phyloP scores from a whole-genome alignment of 768 basidiomycete species.

The Boletus subcaerulescens region DNA sequence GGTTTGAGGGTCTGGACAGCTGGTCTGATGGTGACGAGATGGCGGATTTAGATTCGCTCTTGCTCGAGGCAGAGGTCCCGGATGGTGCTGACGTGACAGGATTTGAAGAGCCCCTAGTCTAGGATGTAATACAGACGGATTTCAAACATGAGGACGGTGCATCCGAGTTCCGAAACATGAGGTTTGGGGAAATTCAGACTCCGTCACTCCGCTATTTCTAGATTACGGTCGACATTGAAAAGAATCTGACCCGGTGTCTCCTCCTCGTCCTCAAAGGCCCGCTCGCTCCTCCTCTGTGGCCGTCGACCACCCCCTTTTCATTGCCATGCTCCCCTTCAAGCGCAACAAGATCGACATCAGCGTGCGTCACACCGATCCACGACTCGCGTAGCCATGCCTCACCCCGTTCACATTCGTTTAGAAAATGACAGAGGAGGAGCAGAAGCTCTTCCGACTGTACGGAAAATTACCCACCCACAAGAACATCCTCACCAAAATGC shows the following conservation, averaged over 20 bases:
- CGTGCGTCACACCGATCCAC: constrained; percentile 45
- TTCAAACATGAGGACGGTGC: constrained; percentile 18
- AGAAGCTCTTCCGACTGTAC: constrained; percentile 91
- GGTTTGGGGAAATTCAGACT: constrained; percentile 16
- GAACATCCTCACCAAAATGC: constrained; percentile 91
- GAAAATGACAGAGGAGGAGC: constrained; percentile 86
- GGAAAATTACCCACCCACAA: constrained; percentile 94
- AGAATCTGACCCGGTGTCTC: constrained; percentile 6
- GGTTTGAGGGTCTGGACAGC: constrained; percentile 12
- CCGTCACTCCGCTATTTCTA: constrained; percentile 29
- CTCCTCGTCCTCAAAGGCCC: constrained; percentile 12
- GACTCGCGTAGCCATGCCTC: not conserved
- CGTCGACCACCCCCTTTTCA: constrained; percentile 14
- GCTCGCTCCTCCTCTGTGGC: constrained; percentile 25
- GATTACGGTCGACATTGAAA: constrained; percentile 18
- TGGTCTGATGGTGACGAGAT: constrained; percentile 2
- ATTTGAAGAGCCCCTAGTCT: constrained; percentile 2
- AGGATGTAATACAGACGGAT: constrained; percentile 9
- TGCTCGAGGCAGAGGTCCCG: constrained; percentile 12
- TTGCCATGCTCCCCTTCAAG: constrained; percentile 66
- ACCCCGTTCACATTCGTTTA: constrained; percentile 29
- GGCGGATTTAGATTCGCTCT: constrained; percentile 16
- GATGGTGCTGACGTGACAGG: constrained; percentile 2
- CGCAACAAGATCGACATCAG: constrained; percentile 95
- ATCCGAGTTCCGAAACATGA: constrained; percentile 34